Evolutionary conservation across 2,329 filamentous ascomycete species (phyloP), one percentile per base, ranked within the genome.

Genomic region (Nothopassalora personata): DNA sequence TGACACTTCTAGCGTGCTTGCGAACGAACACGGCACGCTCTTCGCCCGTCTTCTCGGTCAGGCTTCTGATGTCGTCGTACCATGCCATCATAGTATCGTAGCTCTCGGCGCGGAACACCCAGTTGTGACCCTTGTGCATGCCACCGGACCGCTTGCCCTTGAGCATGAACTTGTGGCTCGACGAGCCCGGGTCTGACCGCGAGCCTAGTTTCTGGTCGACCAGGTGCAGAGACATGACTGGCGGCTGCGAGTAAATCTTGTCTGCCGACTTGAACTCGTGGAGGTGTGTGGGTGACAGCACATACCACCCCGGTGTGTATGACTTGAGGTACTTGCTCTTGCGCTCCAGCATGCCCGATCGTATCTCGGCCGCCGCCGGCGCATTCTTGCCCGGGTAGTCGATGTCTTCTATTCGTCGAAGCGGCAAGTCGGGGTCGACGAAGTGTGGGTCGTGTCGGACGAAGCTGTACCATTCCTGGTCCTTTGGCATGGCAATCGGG

Each of bases 211-310:
- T 97, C 76, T 97, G 94, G 67, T 97, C 94, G 6, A 89, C 89
- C 30, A 99, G 83, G 72, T 94, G 96, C 57, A 99, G 81, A 46
- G 94, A 97, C 93, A 99, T 97, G 72, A 97, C 85, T 0, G 94
- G 94, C 43, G 89, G 87, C 75, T 94, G 90, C 60, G 84, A 81
- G 67, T 82, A 81, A 63, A 87, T 88, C 73, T 93, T 92, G 76
- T 97, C 93, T 66, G 91, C 91, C n/a, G 91, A 96, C 74, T 96
- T 97, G 83, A 97, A 99, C 76, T 99, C 94, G 77, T 99, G 94
- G 23, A 99, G 83, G 76, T 99, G 94, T 57, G 94, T 97, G 15
- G 94, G 90, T 67, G 94, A 96, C 66, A 99, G 80, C 51, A 97
- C 91, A 74, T 97, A 97, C 92, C 93, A 97, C 71, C 93, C 93